These are phyloP conservation scores for Cerrena zonata DNA, from an alignment of 1,284 basidiomycete species.

Conservation along the genomic window DNA sequence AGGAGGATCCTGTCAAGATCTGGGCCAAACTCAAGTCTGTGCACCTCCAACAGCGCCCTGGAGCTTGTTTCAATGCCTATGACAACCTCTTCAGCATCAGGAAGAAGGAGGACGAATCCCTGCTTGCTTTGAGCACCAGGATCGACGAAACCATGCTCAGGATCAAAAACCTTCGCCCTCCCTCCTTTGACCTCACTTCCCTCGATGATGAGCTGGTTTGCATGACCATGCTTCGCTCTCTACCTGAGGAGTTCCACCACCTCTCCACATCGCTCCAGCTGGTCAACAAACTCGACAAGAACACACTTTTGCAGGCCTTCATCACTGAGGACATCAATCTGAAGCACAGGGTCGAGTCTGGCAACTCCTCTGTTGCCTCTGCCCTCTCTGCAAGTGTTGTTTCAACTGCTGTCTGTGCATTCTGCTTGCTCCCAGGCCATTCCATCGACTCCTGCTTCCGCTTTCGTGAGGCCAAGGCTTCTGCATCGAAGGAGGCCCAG, in stretches of 20 bases:
- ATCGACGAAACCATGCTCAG: conserved; percentile 20
- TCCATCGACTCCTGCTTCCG: background rate
- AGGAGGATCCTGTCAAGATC: conserved; percentile 1
- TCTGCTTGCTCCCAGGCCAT: background rate
- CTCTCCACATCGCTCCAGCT: conserved; percentile 19
- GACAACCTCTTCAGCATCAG: conserved; percentile 27
- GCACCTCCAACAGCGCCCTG: background rate
- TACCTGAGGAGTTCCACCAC: conserved; percentile 15
- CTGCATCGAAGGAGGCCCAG: background rate
- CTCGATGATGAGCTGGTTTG: conserved; percentile 22
- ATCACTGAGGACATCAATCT: conserved; percentile 16
- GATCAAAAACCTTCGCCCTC: conserved; percentile 23
- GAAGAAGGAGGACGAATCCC: conserved; percentile 24
- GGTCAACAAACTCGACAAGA: conserved; percentile 21
- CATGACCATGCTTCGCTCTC: conserved; percentile 14
- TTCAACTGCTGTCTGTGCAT: background rate
- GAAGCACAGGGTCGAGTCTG: conserved; percentile 1
- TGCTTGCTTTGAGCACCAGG: conserved; percentile 21
- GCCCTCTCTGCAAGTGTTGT: background rate
- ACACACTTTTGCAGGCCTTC: conserved; percentile 18
- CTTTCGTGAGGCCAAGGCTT: background rate
- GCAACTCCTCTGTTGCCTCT: background rate
- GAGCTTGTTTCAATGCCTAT: conserved; percentile 24
- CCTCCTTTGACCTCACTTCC: conserved; percentile 16
- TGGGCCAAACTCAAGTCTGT: conserved; percentile 2